These are phyloP conservation scores for Melanomma pulvis-pyrius DNA, from an alignment of 495 filamentous ascomycete species.

Conservation along the genomic window DNA sequence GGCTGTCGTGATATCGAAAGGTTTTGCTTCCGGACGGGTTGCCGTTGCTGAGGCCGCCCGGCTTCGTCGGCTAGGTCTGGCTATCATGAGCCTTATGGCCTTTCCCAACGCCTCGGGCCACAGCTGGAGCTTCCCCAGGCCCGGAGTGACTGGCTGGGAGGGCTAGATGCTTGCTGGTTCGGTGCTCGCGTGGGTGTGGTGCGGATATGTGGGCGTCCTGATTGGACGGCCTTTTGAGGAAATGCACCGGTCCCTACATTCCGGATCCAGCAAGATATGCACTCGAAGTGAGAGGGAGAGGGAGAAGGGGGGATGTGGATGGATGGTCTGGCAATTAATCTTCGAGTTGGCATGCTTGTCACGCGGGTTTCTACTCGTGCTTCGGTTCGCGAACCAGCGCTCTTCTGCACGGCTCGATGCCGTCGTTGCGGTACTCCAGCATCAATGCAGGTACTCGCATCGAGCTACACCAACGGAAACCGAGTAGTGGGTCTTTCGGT, in stretches of 20 bases:
- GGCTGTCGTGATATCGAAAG: not conserved
- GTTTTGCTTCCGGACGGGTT: not conserved
- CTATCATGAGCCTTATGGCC: not conserved
- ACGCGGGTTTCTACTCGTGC: not conserved
- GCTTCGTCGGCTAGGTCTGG: not conserved
- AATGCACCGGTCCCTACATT: no score
- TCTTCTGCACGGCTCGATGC: not conserved
- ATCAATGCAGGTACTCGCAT: conserved; percentile 12
- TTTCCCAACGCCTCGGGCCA: conserved; percentile 32
- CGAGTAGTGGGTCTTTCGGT: not conserved
- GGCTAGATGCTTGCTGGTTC: conserved; percentile 32
- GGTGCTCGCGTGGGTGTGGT: conserved; percentile 22
- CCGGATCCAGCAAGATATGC: no score
- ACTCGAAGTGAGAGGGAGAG: no score
- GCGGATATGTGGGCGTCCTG: not conserved
- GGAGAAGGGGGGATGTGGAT: no score
- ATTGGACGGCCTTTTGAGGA: not conserved
- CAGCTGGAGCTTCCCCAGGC: conserved; percentile 23
- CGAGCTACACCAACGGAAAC: not conserved
- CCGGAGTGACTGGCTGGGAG: conserved; percentile 9
- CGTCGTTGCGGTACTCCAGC: not conserved
- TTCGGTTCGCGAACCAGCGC: conserved; percentile 1
- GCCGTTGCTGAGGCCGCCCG: not conserved
- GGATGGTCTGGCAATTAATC: no score
- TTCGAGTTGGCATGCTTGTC: no score